Conservation (phyloP, 768 basidiomycete species). For the Lactifluus echinatus region DNA sequence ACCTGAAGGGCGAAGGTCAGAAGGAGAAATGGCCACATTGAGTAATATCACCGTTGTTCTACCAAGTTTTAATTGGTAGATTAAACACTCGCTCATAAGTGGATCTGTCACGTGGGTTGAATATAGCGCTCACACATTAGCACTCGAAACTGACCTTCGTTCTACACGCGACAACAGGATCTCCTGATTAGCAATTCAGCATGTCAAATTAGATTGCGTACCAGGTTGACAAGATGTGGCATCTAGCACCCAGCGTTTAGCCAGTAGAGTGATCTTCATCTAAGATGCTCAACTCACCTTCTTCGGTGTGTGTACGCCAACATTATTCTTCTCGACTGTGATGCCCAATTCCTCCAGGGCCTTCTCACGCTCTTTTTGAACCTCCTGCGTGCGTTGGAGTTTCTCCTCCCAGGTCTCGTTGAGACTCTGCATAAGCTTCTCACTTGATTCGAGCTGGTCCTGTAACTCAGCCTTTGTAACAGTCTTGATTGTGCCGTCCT, state of each 20-base stretch:
- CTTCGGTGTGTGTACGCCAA: conserved; percentile 98
- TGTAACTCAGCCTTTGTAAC: conserved; percentile 97
- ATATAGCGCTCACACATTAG: not conserved
- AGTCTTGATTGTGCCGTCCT: conserved; percentile 88
- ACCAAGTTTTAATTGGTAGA: conserved; percentile 87
- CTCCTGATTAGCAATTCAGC: not conserved
- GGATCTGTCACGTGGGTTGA: conserved; percentile 49
- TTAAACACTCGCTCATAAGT: conserved; percentile 91
- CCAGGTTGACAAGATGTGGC: conserved; percentile 90
- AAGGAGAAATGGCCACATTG: conserved; percentile 12
- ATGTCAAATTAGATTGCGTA: conserved; percentile 33
- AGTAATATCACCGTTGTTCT: conserved; percentile 51
- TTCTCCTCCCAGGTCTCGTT: conserved; percentile 98
- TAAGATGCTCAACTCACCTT: conserved; percentile 36
- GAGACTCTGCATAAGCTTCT: conserved; percentile 88
- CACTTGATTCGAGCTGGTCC: conserved; percentile 91
- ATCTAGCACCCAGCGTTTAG: conserved; percentile 40
- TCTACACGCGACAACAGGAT: conserved; percentile 5
- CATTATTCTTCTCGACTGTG: conserved; percentile 91
- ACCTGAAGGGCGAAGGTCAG: conserved; percentile 39
- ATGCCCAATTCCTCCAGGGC: conserved; percentile 97
- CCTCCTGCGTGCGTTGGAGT: conserved; percentile 81
- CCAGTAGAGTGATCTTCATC: not conserved
- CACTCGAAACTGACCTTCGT: conserved; percentile 15
- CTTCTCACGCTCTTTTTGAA: conserved; percentile 95